Evolutionary conservation across 805 yeast genomes (phyloP), one percentile per base, ranked within the genome.

Genomic region (Candida piceae): DNA sequence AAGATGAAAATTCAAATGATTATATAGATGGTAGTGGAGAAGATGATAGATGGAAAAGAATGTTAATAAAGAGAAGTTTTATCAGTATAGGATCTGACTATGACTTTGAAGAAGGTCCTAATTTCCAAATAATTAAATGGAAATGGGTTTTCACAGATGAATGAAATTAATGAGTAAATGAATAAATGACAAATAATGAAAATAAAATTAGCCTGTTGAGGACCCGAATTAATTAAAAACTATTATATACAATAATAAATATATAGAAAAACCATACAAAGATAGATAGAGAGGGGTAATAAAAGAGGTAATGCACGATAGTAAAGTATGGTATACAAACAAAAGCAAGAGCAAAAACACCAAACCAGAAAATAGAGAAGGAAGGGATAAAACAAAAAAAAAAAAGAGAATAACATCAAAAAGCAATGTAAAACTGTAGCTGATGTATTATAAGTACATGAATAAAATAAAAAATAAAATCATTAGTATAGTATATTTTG

Each of bases 151-250:
- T 26, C 17, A 26, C 29, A 10, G 29, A 26, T 15, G 29, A n/a
- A n/a, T n/a, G n/a, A n/a, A n/a, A n/a, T n/a, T n/a, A n/a, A n/a
- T n/a, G n/a, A n/a, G n/a, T n/a, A n/a, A n/a, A n/a, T n/a, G n/a
- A n/a, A n/a, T n/a, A n/a, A n/a, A 21, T 21, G 7, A 7, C 23
- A 21, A 21, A 21, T n/a, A 7, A 12, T 13, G 8, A 16, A 16
- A 10, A 31, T 21, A 23, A 31, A 31, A 23, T 23, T 20, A 29
- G 46, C 56, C 58, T 46, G 58, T 53, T 53, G 49, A 45, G 43
- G 49, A 40, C 45, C 46, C 32, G 4, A n/a, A 19, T 15, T 18
- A 29, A 30, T 33, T 31, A 34, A 42, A 46, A 33, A 46, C 47
- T 48, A 50, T 51, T 47, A n/a, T 15, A 40, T 10, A 28, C 13